A percentile compares a stretch with the other conserved stretches of the same genome.
Conservation (phyloP, 1,284 basidiomycete species). For the Sporisorium iseilematis-ciliati region DNA sequence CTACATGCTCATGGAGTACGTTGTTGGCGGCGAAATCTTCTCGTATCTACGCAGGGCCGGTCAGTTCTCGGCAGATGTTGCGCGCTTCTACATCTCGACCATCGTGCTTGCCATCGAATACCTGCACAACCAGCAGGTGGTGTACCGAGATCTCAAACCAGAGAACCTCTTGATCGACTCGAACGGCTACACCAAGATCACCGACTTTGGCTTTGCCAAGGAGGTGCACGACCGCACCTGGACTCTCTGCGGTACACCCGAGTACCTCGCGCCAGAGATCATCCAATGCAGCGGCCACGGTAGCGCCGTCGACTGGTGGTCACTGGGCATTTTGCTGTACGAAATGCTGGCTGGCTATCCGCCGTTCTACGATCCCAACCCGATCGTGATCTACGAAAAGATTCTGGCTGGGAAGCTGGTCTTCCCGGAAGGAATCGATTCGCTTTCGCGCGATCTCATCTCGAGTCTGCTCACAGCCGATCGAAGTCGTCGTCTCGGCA, state of each 20-base stretch:
- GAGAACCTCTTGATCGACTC: constrained; percentile 65
- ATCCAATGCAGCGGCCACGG: constrained; percentile 66
- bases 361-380: constrained; percentile 63
- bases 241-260: constrained; percentile 67
- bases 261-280: constrained; percentile 68
- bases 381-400: constrained; percentile 66
- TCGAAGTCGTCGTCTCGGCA: constrained; percentile 72
- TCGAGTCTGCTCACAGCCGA: constrained; percentile 72
- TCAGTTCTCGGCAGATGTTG: constrained; percentile 73
- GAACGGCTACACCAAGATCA: constrained; percentile 61
- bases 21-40: constrained; percentile 74
- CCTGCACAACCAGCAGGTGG: constrained; percentile 60
- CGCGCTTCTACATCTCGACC: constrained; percentile 73
- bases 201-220: constrained; percentile 67
- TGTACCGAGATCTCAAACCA: constrained; percentile 68
- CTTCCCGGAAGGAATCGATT: constrained; percentile 72
- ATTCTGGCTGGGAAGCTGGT: constrained; percentile 71
- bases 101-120: constrained; percentile 72
- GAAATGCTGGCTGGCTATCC: constrained; percentile 68
- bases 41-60: constrained; percentile 71
- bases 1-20: constrained; percentile 74
- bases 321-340: constrained; percentile 65
- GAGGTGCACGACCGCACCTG: constrained; percentile 63
- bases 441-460: constrained; percentile 72
- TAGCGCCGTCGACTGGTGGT: constrained; percentile 66